Evolutionary conservation across 805 yeast species (phyloP), one percentile per base, ranked within the genome.

Genomic region (Lipomyces japonicus): DNA sequence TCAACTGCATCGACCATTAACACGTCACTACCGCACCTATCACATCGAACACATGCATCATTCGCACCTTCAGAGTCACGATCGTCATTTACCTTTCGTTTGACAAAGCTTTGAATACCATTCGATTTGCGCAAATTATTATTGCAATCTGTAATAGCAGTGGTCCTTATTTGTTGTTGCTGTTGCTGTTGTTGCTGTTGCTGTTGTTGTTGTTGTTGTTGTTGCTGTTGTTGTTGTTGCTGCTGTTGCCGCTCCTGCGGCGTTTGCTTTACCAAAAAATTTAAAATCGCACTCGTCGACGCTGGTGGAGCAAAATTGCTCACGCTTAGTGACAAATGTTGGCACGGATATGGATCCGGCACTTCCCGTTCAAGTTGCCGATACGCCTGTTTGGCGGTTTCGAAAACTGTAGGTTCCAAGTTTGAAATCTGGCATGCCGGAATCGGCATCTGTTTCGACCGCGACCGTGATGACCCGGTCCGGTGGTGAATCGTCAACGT

Each of bases 401-500:
- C 24, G 25, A 23, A 39, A 22, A 57, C 30, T 4, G 41, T 39
- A 14, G 48, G 56, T 9, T 18, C 35, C 18, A 56, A 30, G 12
- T 39, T 38, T 6, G 40, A 42, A 2, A 40, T 22, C 35, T 37
- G 42, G 38, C 50, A 37, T 4, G 46, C 31, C 31, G 63, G 57
- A 23, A 58, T 46, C n/a, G 62, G 56, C 3, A 40, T 45, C 32
- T 60, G 67, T 55, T 58, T 59, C n/a, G 61, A 55, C 12, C 48
- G 51, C 24, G 54, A 30, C 6, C 32, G 40, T 5, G 46, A 26
- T 14, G n/a, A 45, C 2, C 54, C 51, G 57, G 55, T 39, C 31
- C 50, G 41, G 25, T 30, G 26, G 53, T 68, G 74, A 2, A 81
- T 57, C 4, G 74, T 66, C 9, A 83, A 58, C 0, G 83, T 81